Base-by-base conservation (phyloP, 2,329 filamentous ascomycete species). In the Xenoacremonium recifei region DNA sequence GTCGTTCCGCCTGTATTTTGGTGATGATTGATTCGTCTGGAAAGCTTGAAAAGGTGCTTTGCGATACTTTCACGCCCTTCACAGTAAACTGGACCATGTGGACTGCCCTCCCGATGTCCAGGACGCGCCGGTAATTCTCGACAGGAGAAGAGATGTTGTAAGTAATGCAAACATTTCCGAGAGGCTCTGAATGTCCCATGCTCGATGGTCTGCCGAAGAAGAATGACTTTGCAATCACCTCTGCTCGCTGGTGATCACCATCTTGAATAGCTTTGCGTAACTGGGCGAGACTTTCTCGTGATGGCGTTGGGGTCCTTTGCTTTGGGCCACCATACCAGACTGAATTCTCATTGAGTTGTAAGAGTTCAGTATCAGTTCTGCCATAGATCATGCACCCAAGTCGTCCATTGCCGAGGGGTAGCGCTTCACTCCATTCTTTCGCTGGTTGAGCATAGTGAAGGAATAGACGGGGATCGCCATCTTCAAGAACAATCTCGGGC, bases 401-500 rank as follows among this genome's bases (percentile, higher is more conserved):
- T 15, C 72, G 64, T 10, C 74, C 73, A 49, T 77, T 77, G 3
- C 73, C 73, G 41, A 77, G 63, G 2, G 73, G 73, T 1, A 76
- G 58, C 12, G 73, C 69, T 39, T 60, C 49, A 25, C 50, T 34
- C 55, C 56, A 61, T n/a, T 49, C 44, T 6, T 45, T 45, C 38
- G 57, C 57, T 42, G 57, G 56, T 37, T 39, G 21, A 37, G 21
- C 31, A 35, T 58, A 58, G 40, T 58, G 55, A 19, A 58, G 43
- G 7, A 44, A 39, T 15, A 56, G 42, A 35, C 37, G 42, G 21
- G 41, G 42, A 33, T 47, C 40, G 2, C n/a, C 33, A n/a, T n/a
- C n/a, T n/a, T n/a, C n/a, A n/a, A n/a, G n/a, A n/a, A n/a, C n/a
- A n/a, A n/a, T n/a, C n/a, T n/a, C n/a, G n/a, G n/a, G n/a, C n/a